phyloP scores from a whole-genome alignment of 2,329 filamentous ascomycete genomes.

The Fusarium sp. region DNA sequence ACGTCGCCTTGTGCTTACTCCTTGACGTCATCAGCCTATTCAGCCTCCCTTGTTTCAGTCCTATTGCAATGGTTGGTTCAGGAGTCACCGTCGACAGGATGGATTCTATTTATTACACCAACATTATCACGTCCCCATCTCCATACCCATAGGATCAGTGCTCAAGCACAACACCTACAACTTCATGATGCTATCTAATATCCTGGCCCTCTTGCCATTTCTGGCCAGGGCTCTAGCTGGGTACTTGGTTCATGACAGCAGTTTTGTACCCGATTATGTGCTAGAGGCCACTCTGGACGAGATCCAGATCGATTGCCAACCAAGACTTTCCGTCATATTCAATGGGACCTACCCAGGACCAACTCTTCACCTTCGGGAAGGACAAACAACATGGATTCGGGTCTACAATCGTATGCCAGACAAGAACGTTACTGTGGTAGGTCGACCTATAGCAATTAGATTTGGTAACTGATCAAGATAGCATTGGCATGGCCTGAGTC shows the following conservation, averaged over 20 bases:
- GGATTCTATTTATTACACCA: neutral
- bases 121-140: too few species aligned
- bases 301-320: constrained; percentile 20
- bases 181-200: constrained; percentile 2
- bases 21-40: neutral
- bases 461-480: constrained; percentile 41
- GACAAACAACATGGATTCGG: constrained; percentile 27
- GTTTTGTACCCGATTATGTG: constrained; percentile 22
- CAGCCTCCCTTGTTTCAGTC: neutral
- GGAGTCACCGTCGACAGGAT: neutral
- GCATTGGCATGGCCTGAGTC: constrained; percentile 76
- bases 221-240: constrained; percentile 6
- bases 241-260: constrained; percentile 4
- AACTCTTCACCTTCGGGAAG: constrained; percentile 12
- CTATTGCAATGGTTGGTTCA: neutral
- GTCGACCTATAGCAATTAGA: neutral
- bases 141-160: neutral
- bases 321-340: constrained; percentile 3
- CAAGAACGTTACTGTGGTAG: constrained; percentile 29
- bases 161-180: neutral
- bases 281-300: constrained; percentile 16
- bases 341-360: constrained; percentile 24
- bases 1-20: neutral
- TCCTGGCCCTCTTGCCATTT: constrained; percentile 11
- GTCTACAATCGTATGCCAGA: constrained; percentile 21